Percentiles rank a stretch among this genome's conserved stretches.
These are phyloP conservation scores for Conoideocrella luteorostrata DNA, from an alignment of 2,329 filamentous ascomycete species.

Conservation along the genomic window DNA sequence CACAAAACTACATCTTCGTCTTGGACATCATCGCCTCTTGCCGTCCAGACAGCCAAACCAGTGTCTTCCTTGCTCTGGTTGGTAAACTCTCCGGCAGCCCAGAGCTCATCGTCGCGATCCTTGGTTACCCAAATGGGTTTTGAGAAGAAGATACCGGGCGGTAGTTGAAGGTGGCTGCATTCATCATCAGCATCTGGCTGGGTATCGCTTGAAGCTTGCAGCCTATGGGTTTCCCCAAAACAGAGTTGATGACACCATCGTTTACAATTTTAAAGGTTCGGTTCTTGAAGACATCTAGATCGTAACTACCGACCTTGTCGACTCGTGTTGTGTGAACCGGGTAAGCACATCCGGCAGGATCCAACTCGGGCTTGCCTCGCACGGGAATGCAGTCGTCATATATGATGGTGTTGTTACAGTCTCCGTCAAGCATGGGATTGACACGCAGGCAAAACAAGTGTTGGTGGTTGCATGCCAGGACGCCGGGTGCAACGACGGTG, in stretches of 20 bases:
- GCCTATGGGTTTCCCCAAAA: not conserved
- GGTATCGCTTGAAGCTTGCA: not conserved
- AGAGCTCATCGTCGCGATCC: not conserved
- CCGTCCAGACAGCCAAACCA: not conserved
- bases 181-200: too few species aligned
- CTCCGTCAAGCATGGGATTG: slow-evolving; percentile 56
- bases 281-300: not conserved
- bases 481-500: slow-evolving; percentile 52
- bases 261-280: not conserved
- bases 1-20: not conserved
- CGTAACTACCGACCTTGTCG: not conserved
- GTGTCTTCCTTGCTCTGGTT: not conserved
- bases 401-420: slow-evolving; percentile 30
- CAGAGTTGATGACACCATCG: not conserved
- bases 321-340: too few species aligned
- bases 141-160: too few species aligned
- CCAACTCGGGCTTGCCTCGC: too few species aligned
- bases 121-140: not conserved
- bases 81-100: not conserved
- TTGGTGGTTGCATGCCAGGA: slow-evolving; percentile 57
- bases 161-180: too few species aligned
- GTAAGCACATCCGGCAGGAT: too few species aligned
- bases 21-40: not conserved
- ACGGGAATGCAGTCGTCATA: too few species aligned
- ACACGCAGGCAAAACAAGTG: slow-evolving; percentile 56